Base-by-base conservation (phyloP, 306 rosid genomes). In the Vigna angularis region DNA sequence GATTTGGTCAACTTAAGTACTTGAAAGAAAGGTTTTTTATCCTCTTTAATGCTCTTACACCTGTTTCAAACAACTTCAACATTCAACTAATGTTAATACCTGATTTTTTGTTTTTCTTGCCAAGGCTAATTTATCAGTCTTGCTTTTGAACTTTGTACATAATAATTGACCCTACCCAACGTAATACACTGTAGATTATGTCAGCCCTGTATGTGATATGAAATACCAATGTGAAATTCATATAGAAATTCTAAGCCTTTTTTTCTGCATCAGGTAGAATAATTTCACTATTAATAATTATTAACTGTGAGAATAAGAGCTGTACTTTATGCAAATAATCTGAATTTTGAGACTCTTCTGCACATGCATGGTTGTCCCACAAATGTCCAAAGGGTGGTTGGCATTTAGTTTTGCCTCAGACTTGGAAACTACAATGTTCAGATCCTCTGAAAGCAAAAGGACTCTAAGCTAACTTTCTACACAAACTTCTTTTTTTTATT, bases 341-440 rank as follows among this genome's bases (percentile, higher is more conserved):
- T 50, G 63, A 75, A 76, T 66, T 72, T 51, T 59, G 44, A 67
- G 55, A 73, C 30, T 69, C 45, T 32, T 34, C 45, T 72, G 89
- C 89, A 86, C 89, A 86, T 80, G 89, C 82, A 64, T 20, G 44
- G 63, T 48, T 69, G 85, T 77, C 89, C 85, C 76, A 78, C 82
- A 82, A 63, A 68, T 66, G 70, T 81, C 70, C 17, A 83, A 74
- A 49, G 49, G 62, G 79, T 74, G 24, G 85, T 77, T 86, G 79
- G 85, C 87, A 81, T 80, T 86, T 81, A 80, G 72, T 78, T 83
- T 74, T 74, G 80, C 76, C 68, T 83, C 72, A 59, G 63, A 77
- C 83, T 49, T 86, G 78, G 82, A 83, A 74, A 65, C 86, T 81
- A 64, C 73, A 78, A 70, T 50, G 56, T 57, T 77, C 87, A 40